Evolutionary conservation across 345 rosid genomes (phyloP).

Genomic region (Acer saccharum): DNA sequence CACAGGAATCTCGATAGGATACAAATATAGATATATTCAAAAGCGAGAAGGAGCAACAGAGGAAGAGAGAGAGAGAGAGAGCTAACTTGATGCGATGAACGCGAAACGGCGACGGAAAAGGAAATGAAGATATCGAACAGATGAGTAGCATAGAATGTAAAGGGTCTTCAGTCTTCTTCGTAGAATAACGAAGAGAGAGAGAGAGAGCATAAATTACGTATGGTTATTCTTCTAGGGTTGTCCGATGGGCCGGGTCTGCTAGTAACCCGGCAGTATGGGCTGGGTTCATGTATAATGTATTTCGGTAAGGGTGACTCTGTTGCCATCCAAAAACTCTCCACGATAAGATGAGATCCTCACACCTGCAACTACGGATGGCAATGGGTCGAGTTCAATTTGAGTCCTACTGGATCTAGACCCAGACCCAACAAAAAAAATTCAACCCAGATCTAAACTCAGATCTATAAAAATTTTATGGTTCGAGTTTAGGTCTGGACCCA

Average conservation of each 20-base stretch:
- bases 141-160: not conserved
- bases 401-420: too few species aligned
- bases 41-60: not conserved
- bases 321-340: too few species aligned
- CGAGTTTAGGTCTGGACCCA: too few species aligned
- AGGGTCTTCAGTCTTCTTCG: not conserved
- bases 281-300: not conserved
- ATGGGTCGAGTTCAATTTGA: too few species aligned
- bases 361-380: too few species aligned
- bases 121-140: not conserved
- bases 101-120: not conserved
- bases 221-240: slow-evolving; percentile 10
- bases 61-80: not conserved
- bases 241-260: not conserved
- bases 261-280: not conserved
- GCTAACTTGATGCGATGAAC: slow-evolving; percentile 12
- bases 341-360: too few species aligned
- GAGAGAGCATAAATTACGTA: not conserved
- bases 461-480: too few species aligned
- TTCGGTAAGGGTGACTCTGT: too few species aligned
- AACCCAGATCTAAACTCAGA: too few species aligned
- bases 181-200: not conserved
- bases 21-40: not conserved
- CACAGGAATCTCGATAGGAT: not conserved
- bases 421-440: too few species aligned